Evolutionary conservation across 352 stramenopile species (phyloP).

Genomic region (Globisporangium barbulae): DNA sequence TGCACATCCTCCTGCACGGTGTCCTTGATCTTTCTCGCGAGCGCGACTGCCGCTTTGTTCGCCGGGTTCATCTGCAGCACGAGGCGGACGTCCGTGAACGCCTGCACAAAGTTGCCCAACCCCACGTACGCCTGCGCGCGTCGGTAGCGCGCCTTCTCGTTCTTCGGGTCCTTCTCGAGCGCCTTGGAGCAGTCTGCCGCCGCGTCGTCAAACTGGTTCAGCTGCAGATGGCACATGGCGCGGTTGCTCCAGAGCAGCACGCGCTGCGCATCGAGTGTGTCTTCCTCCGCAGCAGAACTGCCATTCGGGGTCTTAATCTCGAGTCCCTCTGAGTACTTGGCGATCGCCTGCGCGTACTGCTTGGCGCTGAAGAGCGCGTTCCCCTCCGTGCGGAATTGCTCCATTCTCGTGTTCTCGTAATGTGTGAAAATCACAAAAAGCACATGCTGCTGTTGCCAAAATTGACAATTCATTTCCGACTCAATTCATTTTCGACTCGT

Average conservation of each 20-base stretch:
- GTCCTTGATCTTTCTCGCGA: conserved; percentile 79
- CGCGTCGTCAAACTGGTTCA: conserved; percentile 53
- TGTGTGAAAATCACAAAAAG: conserved; percentile 2
- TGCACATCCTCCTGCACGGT: conserved; percentile 65
- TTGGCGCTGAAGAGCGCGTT: conserved; percentile 79
- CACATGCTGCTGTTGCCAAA: neutral
- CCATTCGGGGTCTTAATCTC: conserved; percentile 9
- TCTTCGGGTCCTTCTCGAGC: conserved; percentile 44
- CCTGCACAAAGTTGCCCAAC: conserved; percentile 58
- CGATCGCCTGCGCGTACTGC: conserved; percentile 50
- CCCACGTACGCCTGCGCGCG: conserved; percentile 70
- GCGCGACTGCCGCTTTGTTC: conserved; percentile 69
- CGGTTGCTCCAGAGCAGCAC: conserved; percentile 78
- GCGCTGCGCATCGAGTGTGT: conserved; percentile 34
- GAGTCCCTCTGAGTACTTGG: conserved; percentile 68
- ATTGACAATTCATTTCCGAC: conserved; percentile 6
- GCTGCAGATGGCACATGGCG: conserved; percentile 65
- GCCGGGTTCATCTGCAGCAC: conserved; percentile 66
- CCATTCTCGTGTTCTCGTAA: conserved; percentile 31
- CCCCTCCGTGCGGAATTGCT: conserved; percentile 57
- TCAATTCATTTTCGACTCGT: conserved; percentile 14
- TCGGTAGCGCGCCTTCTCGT: conserved; percentile 79
- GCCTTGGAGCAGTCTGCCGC: conserved; percentile 52
- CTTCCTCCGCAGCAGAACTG: conserved; percentile 16
- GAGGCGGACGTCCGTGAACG: conserved; percentile 67